These are phyloP conservation scores for Primulina tabacum DNA, from an alignment of 257 asterid species.

Conservation along the genomic window DNA sequence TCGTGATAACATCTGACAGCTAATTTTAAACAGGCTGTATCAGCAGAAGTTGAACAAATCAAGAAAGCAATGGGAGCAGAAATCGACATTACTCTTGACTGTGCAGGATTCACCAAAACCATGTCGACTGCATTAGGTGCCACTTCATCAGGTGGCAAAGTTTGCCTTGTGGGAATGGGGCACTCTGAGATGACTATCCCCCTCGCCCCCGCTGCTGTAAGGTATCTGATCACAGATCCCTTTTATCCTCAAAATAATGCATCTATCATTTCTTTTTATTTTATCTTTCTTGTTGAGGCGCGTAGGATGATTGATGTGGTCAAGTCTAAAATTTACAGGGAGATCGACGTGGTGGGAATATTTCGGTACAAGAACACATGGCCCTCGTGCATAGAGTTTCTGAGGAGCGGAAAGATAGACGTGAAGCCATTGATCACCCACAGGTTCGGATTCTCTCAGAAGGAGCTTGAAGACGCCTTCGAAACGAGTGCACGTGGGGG, in stretches of 20 bases:
- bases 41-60: constrained; percentile 56
- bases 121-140: constrained; percentile 88
- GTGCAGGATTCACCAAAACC: constrained; percentile 82
- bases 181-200: constrained; percentile 76
- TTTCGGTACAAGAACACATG: constrained; percentile 93
- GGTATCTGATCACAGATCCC: constrained; percentile 34
- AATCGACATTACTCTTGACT: constrained; percentile 65
- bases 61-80: constrained; percentile 60
- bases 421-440: constrained; percentile 93
- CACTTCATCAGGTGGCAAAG: constrained; percentile 82
- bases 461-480: constrained; percentile 83
- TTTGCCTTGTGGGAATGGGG: constrained; percentile 91
- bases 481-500: constrained; percentile 87
- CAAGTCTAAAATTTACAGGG: constrained; percentile 42
- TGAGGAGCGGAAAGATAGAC: constrained; percentile 77
- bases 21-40: constrained; percentile 51
- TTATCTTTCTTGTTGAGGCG: background rate
- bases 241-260: background rate
- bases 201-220: constrained; percentile 83
- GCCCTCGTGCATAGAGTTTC: constrained; percentile 84
- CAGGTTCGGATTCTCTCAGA: constrained; percentile 73
- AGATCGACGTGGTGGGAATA: constrained; percentile 84
- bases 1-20: background rate
- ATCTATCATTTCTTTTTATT: background rate
- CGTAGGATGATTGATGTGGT: background rate